Conservation (phyloP, 805 yeast species). For the Metschnikowia peoriensis region DNA sequence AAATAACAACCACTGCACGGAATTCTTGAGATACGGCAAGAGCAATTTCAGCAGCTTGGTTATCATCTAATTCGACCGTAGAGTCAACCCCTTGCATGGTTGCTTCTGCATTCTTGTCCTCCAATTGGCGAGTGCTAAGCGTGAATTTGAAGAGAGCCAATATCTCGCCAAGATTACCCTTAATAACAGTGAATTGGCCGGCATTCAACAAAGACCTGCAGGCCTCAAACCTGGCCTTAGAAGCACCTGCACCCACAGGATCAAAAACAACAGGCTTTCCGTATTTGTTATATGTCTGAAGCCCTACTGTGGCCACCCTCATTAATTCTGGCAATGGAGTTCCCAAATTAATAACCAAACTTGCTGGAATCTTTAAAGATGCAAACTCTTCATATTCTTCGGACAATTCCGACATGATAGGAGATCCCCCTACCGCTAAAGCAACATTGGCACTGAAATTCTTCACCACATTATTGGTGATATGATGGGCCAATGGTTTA, state of each 20-base stretch:
- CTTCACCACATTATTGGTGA: conserved; percentile 86
- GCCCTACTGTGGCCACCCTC: conserved; percentile 48
- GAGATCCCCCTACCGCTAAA: conserved; percentile 80
- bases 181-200: conserved; percentile 65
- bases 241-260: conserved; percentile 93
- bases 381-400: conserved; percentile 72
- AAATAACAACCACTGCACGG: conserved; percentile 63
- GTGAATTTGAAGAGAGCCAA: conserved; percentile 50
- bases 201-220: conserved; percentile 50
- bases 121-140: conserved; percentile 14
- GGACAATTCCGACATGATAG: conserved; percentile 78
- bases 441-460: conserved; percentile 86
- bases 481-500: conserved; percentile 77
- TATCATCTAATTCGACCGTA: conserved; percentile 15
- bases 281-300: conserved; percentile 53
- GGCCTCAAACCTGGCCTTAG: conserved; percentile 51
- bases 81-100: conserved; percentile 77
- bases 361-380: conserved; percentile 43
- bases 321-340: conserved; percentile 52
- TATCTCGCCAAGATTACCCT: conserved; percentile 87
- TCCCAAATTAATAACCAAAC: conserved; percentile 73
- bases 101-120: not conserved
- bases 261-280: conserved; percentile 73
- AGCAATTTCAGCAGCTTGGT: conserved; percentile 40
- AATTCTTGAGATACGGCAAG: conserved; percentile 45